These are phyloP conservation scores for Proteromonas lacertae DNA, from an alignment of 352 stramenopile species.

Conservation along the genomic window DNA sequence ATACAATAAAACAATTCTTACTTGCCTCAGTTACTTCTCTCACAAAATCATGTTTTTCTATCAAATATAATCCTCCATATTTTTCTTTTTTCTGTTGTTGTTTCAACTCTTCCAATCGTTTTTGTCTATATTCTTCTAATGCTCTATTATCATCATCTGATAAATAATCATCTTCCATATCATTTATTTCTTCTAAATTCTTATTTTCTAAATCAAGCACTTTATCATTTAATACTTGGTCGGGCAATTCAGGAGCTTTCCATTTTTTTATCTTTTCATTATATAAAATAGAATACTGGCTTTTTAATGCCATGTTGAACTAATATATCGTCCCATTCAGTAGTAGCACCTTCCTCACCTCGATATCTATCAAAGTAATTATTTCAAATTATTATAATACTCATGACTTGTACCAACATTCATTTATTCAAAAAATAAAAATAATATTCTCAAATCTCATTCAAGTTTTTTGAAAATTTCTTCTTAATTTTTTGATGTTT, in stretches of 20 bases:
- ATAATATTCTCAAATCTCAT: too few species aligned
- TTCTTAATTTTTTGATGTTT: too few species aligned
- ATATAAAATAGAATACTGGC: too few species aligned
- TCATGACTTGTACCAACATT: too few species aligned
- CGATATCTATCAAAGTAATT: too few species aligned
- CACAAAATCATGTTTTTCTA: constrained; percentile 59
- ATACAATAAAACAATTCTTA: constrained; percentile 7
- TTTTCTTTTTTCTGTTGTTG: constrained; percentile 15
- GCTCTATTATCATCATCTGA: constrained; percentile 5
- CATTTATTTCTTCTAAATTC: constrained; percentile 11
- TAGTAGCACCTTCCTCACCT: too few species aligned
- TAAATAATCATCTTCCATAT: constrained; percentile 3
- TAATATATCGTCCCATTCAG: constrained; percentile 11
- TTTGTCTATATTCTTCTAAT: constrained; percentile 7
- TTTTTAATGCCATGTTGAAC: constrained; percentile 12
- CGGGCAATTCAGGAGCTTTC: not conserved
- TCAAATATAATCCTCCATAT: constrained; percentile 45
- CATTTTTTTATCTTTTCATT: too few species aligned
- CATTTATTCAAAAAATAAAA: too few species aligned
- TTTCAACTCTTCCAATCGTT: constrained; percentile 5
- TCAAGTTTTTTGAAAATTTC: too few species aligned
- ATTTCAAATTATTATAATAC: too few species aligned
- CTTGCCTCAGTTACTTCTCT: constrained; percentile 50
- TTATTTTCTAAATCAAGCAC: constrained; percentile 35
- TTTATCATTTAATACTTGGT: constrained; percentile 30